Percentiles rank a stretch among this genome's conserved stretches.
Conservation (phyloP, 1,284 basidiomycete species). For the Moniliophthora roreri region DNA sequence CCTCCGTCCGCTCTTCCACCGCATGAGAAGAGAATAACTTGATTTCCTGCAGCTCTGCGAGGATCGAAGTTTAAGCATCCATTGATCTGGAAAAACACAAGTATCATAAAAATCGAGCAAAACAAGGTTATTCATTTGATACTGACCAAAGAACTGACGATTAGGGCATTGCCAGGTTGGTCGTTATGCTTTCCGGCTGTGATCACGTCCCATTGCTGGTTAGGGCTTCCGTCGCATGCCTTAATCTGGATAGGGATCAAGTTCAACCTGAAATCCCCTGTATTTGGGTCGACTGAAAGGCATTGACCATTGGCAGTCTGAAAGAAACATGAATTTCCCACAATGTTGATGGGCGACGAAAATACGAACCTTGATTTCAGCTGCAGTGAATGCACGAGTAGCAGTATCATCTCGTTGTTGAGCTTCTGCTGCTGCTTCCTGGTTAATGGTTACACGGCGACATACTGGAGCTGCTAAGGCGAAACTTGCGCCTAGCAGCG, state of each 20-base stretch:
- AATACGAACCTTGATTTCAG: conserved; percentile 15
- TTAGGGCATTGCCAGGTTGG: conserved; percentile 12
- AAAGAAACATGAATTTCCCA: background rate
- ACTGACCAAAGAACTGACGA: conserved; percentile 19
- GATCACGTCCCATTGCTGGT: conserved; percentile 23
- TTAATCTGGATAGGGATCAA: conserved; percentile 18
- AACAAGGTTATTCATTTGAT: background rate
- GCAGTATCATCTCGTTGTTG: conserved; percentile 19
- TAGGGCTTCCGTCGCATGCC: conserved; percentile 20
- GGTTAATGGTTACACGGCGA: conserved; percentile 19
- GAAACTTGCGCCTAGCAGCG: conserved; percentile 19
- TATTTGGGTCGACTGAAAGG: conserved; percentile 17
- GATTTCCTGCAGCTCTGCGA: conserved; percentile 21
- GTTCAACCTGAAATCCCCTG: conserved; percentile 25
- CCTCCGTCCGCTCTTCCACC: conserved; percentile 25
- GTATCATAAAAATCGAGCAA: background rate
- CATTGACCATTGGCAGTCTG: conserved; percentile 20
- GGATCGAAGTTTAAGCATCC: conserved; percentile 24
- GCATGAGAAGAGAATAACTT: conserved; percentile 25
- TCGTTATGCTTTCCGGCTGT: conserved; percentile 19
- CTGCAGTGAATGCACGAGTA: conserved; percentile 17
- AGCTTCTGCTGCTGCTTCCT: conserved; percentile 21
- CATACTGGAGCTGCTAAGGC: conserved; percentile 22
- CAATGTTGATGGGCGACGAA: background rate
- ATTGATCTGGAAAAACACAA: conserved; percentile 10